Evolutionary conservation across 2,329 filamentous ascomycete genomes (phyloP).

Genomic region (Endoconidiophora polonica): DNA sequence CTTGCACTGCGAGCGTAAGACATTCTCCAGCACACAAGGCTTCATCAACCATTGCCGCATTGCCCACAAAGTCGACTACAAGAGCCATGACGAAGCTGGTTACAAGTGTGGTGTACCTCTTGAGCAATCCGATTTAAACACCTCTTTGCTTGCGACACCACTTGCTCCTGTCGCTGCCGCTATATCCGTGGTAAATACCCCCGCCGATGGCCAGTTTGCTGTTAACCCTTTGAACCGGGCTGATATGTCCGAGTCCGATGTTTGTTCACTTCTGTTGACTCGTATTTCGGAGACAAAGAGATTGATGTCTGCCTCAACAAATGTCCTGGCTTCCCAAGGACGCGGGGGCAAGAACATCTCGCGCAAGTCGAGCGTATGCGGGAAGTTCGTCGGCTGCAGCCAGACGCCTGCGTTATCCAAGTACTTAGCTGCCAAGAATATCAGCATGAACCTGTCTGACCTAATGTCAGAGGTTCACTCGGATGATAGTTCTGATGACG

Average conservation of each 20-base stretch:
- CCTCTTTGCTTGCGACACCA: background rate
- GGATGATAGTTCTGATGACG: slow-evolving; percentile 6
- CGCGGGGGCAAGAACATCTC: slow-evolving; percentile 5
- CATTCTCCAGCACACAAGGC: slow-evolving; percentile 94
- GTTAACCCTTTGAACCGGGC: slow-evolving; percentile 7
- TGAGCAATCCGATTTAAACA: slow-evolving; percentile 25
- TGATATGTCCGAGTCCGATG: slow-evolving; percentile 9
- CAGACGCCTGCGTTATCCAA: slow-evolving; percentile 10
- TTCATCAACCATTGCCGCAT: slow-evolving; percentile 99
- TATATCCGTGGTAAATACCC: background rate
- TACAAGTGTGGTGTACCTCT: slow-evolving; percentile 72
- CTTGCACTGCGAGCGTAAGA: slow-evolving; percentile 69
- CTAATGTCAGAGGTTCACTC: slow-evolving; percentile 7
- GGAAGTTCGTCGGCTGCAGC: slow-evolving; percentile 11
- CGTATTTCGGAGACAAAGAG: slow-evolving; percentile 12
- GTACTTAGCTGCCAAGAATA: slow-evolving; percentile 11
- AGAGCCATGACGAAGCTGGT: slow-evolving; percentile 89
- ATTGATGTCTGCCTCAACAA: slow-evolving; percentile 8
- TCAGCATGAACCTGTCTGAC: slow-evolving; percentile 9
- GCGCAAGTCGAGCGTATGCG: slow-evolving; percentile 1
- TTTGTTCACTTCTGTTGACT: slow-evolving; percentile 12
- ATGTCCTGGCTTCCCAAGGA: background rate
- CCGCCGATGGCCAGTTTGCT: background rate
- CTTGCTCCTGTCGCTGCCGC: background rate
- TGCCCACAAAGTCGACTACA: slow-evolving; percentile 81